Base-by-base conservation (phyloP, 2,329 filamentous ascomycete species). In the Ophiostoma ulmi region DNA sequence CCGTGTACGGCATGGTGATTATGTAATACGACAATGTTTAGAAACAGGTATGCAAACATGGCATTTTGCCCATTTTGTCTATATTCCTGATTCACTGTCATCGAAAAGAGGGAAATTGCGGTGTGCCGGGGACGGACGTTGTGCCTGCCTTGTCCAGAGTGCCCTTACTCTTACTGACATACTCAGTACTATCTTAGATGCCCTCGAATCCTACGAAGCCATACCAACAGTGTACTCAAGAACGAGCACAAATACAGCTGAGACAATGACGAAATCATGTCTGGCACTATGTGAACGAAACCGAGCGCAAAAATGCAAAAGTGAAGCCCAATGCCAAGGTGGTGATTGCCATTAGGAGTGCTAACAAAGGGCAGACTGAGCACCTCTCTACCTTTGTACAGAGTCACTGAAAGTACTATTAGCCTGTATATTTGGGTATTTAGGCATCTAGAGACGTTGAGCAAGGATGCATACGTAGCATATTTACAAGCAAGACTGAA, bases 61-160 rank as follows among this genome's bases (percentile, higher is more conserved):
- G 58, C 58, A 63, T 63, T 63, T 22, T 58, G 58, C 48, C 48
- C 48, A 2, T 5, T 6, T 20, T 20, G 44, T 31, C 31, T 31
- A 22, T n/a, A 55, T 63, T 22, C 6, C n/a, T 13, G 52, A 58
- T 74, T 74, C 70, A 70, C 70, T 67, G 72, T 65, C 71, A 77
- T 77, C 75, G 75, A 74, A 71, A 70, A 68, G 52, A 68, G 38
- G 22, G 36, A 35, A 70, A 70, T 70, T 67, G 69, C 63, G 63
- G 48, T 67, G 58, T 35, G 22, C 22, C 10, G 52, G 52, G 52
- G 52, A 48, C 52, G 10, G 52, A 55, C 48, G 7, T 55, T 7
- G 48, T 11, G 48, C 48, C 48, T 55, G 48, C 48, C 48, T 44
- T 44, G 41, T 44, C 13, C 14, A 44, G 13, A 17, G 6, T 39